Base-by-base conservation (phyloP, 345 rosid species). In the Populus simonii region DNA sequence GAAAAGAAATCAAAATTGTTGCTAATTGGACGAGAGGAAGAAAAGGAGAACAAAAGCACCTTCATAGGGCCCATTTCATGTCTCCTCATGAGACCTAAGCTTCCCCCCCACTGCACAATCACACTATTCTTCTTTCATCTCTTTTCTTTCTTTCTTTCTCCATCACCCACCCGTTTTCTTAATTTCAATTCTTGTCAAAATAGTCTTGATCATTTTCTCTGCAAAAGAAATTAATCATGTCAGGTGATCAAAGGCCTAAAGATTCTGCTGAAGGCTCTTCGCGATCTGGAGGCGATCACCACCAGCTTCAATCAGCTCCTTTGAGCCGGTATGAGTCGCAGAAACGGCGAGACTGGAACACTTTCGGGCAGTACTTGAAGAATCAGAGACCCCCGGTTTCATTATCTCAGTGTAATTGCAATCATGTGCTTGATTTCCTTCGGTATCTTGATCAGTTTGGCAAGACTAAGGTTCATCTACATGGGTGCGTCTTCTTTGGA, bases 281-380 rank as follows among this genome's bases (percentile, higher is more conserved):
- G 66, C 86, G 89, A 80, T 84, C 90, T 41, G 43, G 66, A 66
- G 86, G 31, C 67, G 80, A 65, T 22, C 78, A 59, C 65, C 80
- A 80, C 29, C 80, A 53, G 10, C 82, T 75, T 8, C 77, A 75
- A 6, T 86, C 76, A 66, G 73, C 84, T 2, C 92, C 89, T 36
- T 72, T 89, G 87, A 93, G 93, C 89, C 82, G 98, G 70, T 91
- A 92, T 45, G 96, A 93, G 83, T 92, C 96, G 1, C 98, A 93
- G 81, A 91, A 93, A 74, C 84, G 88, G 27, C 89, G 97, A 7
- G 97, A 94, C 53, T 93, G 98, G 98, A 93, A 88, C 85, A 92
- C 96, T 74, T 93, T 93, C 53, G 92, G 91, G 7, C 98, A 93
- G 79, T 92, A 91, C 86, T 82, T 93, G 76, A 88, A 86, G 86